A percentile compares a stretch with the other conserved stretches of the same genome.
Conservation (phyloP, 139 green algal species). For the Tetraselmis chui region DNA sequence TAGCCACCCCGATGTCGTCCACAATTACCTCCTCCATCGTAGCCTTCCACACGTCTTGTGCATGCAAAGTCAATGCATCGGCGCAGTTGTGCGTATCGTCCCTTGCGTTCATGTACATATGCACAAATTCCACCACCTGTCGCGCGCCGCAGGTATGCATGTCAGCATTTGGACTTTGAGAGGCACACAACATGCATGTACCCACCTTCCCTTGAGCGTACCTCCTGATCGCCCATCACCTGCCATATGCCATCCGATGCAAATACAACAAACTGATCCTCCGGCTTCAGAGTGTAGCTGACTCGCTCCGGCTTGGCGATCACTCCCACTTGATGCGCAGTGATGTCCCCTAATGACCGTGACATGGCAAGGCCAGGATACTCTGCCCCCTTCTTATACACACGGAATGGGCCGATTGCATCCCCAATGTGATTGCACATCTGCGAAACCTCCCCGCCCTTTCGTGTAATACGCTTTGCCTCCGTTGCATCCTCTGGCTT, state of each 20-base stretch:
- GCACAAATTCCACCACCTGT: not conserved
- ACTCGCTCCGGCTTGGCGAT: not conserved
- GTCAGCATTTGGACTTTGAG: no score
- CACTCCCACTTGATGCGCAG: not conserved
- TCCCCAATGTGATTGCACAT: not conserved
- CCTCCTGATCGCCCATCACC: not conserved
- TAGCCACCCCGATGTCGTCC: not conserved
- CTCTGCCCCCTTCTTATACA: not conserved
- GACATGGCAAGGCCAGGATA: not conserved
- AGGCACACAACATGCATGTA: no score
- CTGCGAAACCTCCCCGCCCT: not conserved
- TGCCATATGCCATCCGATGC: not conserved
- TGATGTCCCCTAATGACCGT: not conserved
- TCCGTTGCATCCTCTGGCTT: not conserved
- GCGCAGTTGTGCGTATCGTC: not conserved
- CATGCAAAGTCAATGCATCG: not conserved
- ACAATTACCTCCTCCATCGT: not conserved
- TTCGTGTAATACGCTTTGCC: not conserved
- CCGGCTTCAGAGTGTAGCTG: not conserved
- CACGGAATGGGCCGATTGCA: not conserved
- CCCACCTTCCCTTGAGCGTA: no score
- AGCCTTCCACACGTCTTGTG: not conserved
- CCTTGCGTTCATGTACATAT: not conserved
- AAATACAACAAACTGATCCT: not conserved
- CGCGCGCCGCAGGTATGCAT: no score